Conservation (phyloP, 1,139 yeast species). For the Lodderomyces jiufengensis region DNA sequence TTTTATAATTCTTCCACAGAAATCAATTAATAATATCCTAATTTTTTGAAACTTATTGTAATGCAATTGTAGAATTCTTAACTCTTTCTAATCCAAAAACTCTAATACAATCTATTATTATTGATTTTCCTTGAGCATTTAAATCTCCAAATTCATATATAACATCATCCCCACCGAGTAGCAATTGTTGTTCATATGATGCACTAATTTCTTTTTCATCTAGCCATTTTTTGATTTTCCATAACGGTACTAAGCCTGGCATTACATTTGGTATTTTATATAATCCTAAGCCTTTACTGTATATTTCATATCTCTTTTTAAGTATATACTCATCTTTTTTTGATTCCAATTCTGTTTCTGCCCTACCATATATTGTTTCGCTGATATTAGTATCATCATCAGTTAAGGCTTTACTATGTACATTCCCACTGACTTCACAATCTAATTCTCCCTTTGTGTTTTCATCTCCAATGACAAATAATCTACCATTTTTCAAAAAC, state of each 20-base stretch:
- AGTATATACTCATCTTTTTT: constrained; percentile 21
- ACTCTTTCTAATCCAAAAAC: constrained; percentile 34
- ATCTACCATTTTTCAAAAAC: constrained; percentile 34
- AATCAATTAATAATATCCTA: constrained; percentile 3
- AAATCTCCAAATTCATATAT: constrained; percentile 20
- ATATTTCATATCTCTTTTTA: constrained; percentile 8
- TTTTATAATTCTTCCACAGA: constrained; percentile 4
- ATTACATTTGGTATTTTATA: constrained; percentile 37
- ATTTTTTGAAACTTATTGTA: constrained; percentile 6
- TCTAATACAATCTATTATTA: constrained; percentile 38
- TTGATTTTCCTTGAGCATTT: constrained; percentile 20
- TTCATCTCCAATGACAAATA: constrained; percentile 34
- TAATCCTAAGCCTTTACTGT: constrained; percentile 1
- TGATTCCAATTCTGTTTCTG: constrained; percentile 15
- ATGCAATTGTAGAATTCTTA: constrained; percentile 18
- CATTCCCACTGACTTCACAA: constrained; percentile 10
- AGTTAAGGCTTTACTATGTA: constrained; percentile 12
- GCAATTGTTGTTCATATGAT: constrained; percentile 18
- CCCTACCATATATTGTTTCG: constrained; percentile 32
- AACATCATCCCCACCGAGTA: constrained; percentile 11
- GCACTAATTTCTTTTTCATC: constrained; percentile 18
- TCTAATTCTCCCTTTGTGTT: constrained; percentile 14
- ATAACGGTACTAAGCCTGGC: constrained; percentile 51
- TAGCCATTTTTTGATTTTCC: constrained; percentile 36
- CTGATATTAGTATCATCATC: constrained; percentile 25